Evolutionary conservation across 208 protist species (phyloP), one percentile per base, ranked within the genome.

Genomic region (Lotmaria passim): DNA sequence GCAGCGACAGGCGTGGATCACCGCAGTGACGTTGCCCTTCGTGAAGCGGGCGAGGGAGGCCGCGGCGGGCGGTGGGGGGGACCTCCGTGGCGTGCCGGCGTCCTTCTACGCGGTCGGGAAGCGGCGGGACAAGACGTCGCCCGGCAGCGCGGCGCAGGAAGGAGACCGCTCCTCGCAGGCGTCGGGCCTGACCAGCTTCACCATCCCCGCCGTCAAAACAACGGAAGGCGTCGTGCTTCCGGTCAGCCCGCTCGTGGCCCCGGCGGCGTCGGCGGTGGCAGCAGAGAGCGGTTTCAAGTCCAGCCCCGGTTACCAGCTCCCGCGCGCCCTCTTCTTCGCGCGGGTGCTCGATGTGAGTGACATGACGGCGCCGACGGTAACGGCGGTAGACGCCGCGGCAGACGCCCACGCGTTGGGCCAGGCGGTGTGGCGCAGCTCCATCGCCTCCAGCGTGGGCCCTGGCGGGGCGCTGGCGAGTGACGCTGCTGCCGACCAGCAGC

Each of bases 281-380:
- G 21, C 55, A 11, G 43, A 53, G 23, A 44, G 6, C 21, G 28
- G 31, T n/a, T 14, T 15, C 2, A 51, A 39, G 46, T n/a, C 17
- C 14, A 48, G 50, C n/a, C 15, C 21, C 4, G 1, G 48, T 14
- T 50, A 38, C 14, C 48, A 28, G 24, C 82, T 93, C 14, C 90
- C 90, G 28, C 84, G 85, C 15, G 90, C 83, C 33, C 77, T 95
- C 31, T 91, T 91, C 67, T 93, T 91, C 43, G 36, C 67, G 28
- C 85, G 77, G 14, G 78, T 63, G n/a, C 71, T 81, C 34, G 82
- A 87, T 44, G 73, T 90, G 26, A 81, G 71, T 48, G 73, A 77
- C 63, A 41, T 63, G 39, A 24, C 41, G 34, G 23, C 59, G 12
- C 38, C 50, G 28, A 63, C 47, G 28, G 55, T 57, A 10, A 30